Percentiles rank a stretch among this genome's conserved stretches.
Conservation (phyloP, 2,329 filamentous ascomycete species). For the Phialophora chinensis region DNA sequence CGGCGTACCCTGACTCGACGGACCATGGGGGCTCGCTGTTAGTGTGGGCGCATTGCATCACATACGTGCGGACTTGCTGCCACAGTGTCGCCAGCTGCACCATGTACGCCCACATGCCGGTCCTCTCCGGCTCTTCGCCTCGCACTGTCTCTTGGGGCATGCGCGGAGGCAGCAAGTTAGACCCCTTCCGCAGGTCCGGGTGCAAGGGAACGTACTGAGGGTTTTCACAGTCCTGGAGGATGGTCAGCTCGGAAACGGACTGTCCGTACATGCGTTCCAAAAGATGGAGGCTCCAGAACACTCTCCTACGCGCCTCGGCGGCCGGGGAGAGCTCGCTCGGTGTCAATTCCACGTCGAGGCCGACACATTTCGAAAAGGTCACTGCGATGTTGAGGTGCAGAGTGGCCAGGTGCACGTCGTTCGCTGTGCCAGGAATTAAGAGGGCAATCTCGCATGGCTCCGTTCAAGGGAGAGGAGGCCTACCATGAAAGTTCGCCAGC, state of each 20-base stretch:
- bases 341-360: conserved; percentile 19
- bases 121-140: background rate
- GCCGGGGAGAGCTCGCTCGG: conserved; percentile 2
- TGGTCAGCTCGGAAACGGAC: background rate
- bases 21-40: conserved; percentile 35
- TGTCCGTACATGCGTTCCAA: conserved; percentile 16
- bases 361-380: conserved; percentile 18
- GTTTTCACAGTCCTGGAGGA: background rate
- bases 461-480: conserved; percentile 31
- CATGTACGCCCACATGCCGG: conserved; percentile 21
- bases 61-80: conserved; percentile 22
- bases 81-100: conserved; percentile 16
- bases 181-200: background rate
- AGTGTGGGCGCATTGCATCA: conserved; percentile 16
- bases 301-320: conserved; percentile 15
- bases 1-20: conserved; percentile 37
- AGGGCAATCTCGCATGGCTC: conserved; percentile 44
- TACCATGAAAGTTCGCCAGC: conserved; percentile 37
- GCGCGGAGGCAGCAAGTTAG: conserved; percentile 7
- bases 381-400: conserved; percentile 47
- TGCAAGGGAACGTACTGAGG: conserved; percentile 9
- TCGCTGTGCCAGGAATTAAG: conserved; percentile 43
- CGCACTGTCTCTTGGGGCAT: conserved; percentile 1
- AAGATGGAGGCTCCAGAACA: conserved; percentile 20
- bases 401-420: conserved; percentile 45